Conservation (phyloP, 768 basidiomycete species). For the Auriscalpium vulgare region DNA sequence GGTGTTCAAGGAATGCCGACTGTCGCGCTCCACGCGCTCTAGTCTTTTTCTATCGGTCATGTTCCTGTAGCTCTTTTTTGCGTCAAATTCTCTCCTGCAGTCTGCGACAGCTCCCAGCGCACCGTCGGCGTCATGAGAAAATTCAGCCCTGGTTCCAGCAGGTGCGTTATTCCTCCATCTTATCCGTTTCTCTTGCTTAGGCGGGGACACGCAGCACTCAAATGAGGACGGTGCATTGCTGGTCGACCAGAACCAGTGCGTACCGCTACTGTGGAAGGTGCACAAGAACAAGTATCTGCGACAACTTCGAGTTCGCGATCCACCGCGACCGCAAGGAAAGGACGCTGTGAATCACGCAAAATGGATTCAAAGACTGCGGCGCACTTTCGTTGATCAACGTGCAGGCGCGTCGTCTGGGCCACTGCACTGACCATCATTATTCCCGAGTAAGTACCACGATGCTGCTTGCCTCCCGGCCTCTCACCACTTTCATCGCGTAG, state of each 20-base stretch:
- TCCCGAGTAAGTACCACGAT: too few relatives aligned
- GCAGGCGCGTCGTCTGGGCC: too few relatives aligned
- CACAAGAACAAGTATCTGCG: conserved; percentile 63
- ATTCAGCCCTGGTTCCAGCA: conserved; percentile 60
- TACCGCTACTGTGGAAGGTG: conserved; percentile 75
- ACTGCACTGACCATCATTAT: too few relatives aligned
- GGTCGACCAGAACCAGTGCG: conserved; percentile 60
- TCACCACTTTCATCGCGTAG: too few relatives aligned
- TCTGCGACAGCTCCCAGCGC: conserved; percentile 65
- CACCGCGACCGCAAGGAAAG: conserved; percentile 61
- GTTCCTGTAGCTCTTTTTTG: conserved; percentile 55
- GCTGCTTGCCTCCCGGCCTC: too few relatives aligned
- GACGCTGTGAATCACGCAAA: conserved; percentile 28
- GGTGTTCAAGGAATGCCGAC: conserved; percentile 90
- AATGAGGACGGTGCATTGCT: too few relatives aligned
- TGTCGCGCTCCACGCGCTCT: conserved; percentile 25
- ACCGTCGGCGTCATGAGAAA: conserved; percentile 54
- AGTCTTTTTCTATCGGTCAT: too few relatives aligned
- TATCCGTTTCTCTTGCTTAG: too few relatives aligned
- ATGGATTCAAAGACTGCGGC: conserved; percentile 45
- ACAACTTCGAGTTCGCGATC: conserved; percentile 51
- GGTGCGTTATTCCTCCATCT: conserved; percentile 32
- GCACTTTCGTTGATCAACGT: too few relatives aligned
- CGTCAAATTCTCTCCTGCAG: conserved; percentile 54
- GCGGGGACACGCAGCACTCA: too few relatives aligned